Percentiles rank a stretch among this genome's conserved stretches.
These are phyloP conservation scores for Aspergillus biplanus DNA, from an alignment of 495 filamentous ascomycete species.

Conservation along the genomic window DNA sequence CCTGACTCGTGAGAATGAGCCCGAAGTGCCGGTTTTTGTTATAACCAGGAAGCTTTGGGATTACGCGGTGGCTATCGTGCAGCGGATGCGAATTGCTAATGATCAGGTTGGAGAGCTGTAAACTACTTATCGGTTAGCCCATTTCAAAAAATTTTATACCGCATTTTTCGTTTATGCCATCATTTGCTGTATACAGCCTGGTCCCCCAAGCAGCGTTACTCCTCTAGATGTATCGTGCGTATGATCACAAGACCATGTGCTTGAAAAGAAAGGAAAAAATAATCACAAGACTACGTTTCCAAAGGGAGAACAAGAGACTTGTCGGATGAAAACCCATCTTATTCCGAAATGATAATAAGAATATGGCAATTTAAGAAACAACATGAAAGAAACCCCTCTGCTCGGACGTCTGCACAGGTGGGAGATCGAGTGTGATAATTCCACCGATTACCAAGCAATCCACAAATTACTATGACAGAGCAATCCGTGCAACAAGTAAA, in stretches of 20 bases:
- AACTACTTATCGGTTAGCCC: background rate
- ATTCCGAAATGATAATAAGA: constrained; percentile 7
- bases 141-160: constrained; percentile 1
- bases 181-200: too few relatives aligned
- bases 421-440: background rate
- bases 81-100: constrained; percentile 46
- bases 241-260: too few relatives aligned
- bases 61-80: constrained; percentile 43
- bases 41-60: constrained; percentile 53
- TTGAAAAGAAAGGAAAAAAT: too few relatives aligned
- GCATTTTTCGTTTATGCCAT: background rate
- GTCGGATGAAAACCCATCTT: background rate
- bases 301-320: too few relatives aligned
- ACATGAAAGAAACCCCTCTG: background rate
- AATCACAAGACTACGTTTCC: too few relatives aligned
- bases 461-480: constrained; percentile 19
- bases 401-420: background rate
- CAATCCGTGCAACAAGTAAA: constrained; percentile 25
- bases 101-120: constrained; percentile 32
- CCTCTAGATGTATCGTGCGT: too few relatives aligned
- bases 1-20: constrained; percentile 65
- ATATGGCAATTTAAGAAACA: background rate
- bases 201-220: too few relatives aligned
- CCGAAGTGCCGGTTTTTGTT: constrained; percentile 63
- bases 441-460: background rate